These are phyloP conservation scores for Litchi chinensis DNA, from an alignment of 345 rosid genomes.

Conservation along the genomic window DNA sequence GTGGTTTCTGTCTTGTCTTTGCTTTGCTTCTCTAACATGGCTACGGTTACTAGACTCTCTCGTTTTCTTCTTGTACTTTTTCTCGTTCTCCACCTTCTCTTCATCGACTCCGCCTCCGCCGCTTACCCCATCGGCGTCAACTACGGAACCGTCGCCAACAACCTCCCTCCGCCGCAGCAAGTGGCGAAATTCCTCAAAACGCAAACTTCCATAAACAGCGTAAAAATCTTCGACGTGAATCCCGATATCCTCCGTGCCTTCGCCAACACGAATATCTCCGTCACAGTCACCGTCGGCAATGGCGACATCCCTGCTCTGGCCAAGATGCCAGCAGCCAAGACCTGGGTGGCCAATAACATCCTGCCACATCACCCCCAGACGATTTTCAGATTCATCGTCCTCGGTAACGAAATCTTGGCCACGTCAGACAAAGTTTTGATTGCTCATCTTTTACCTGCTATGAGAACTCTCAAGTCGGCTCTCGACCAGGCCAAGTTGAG, in stretches of 20 bases:
- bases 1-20: background rate
- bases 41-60: background rate
- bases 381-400: conserved; percentile 56
- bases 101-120: conserved; percentile 26
- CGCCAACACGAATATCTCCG: conserved; percentile 61
- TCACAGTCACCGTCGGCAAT: conserved; percentile 73
- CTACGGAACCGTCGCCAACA: conserved; percentile 80
- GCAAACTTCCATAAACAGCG: conserved; percentile 62
- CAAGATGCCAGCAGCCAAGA: conserved; percentile 54
- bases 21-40: background rate
- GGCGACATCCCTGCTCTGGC: conserved; percentile 63
- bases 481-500: conserved; percentile 56
- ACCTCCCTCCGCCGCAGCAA: conserved; percentile 71
- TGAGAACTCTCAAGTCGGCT: conserved; percentile 62
- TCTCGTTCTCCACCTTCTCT: conserved; percentile 10
- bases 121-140: conserved; percentile 70
- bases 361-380: conserved; percentile 58
- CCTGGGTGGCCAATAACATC: conserved; percentile 60
- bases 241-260: conserved; percentile 73
- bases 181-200: conserved; percentile 71
- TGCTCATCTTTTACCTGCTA: conserved; percentile 63
- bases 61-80: conserved; percentile 24
- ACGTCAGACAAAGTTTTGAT: conserved; percentile 61
- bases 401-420: conserved; percentile 76
- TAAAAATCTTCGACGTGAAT: conserved; percentile 80